Evolutionary conservation across 2,329 filamentous ascomycete species (phyloP), one percentile per base, ranked within the genome.

Genomic region (Ceratocystis cubensis): DNA sequence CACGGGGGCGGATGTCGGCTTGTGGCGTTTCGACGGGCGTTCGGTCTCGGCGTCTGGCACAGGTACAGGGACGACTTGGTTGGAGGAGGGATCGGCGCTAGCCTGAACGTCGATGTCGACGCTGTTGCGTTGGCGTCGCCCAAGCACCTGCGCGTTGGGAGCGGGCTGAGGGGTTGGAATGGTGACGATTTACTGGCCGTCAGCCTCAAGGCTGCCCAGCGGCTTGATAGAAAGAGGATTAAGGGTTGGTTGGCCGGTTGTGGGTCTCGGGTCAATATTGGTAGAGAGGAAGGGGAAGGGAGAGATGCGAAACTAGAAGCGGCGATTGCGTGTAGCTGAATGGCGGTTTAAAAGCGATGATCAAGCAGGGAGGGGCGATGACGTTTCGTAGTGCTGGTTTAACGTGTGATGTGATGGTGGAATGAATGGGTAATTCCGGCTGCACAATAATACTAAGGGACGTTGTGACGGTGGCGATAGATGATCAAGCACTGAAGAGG

Each of bases 191-290:
- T 59, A 30, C 30, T 37, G 25, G 59, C 65, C 50, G 48, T 53
- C 57, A 66, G 65, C 65, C 46, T 46, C 44, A 37, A 37, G 61
- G 65, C 65, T 66, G 65, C 59, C 65, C 50, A 63, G 65, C 65
- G 22, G 41, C 53, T 59, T 63, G 41, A 48, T 63, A 48, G 46
- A 50, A 48, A 48, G n/a, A 30, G 61, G 20, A 63, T 13, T 45
- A 46, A 7, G 10, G 20, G n/a, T 46, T 7, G 13, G 17, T 44
- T 28, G 44, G 20, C n/a, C 48, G 61, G 15, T 22, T 30, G 28
- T 50, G 7, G 8, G 17, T 37, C 22, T 20, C 5, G 10, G 30
- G 5, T 7, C 41, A 25, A 62, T 41, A 41, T 41, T 13, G 59
- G 28, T 46, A 28, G 61, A 46, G 30, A 28, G 41, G 46, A 30